Percentiles rank a stretch among this genome's conserved stretches.
Evolutionary conservation across 371 early-diverging fungal genomes (phyloP).

Genomic region (Parasitella parasitica): DNA sequence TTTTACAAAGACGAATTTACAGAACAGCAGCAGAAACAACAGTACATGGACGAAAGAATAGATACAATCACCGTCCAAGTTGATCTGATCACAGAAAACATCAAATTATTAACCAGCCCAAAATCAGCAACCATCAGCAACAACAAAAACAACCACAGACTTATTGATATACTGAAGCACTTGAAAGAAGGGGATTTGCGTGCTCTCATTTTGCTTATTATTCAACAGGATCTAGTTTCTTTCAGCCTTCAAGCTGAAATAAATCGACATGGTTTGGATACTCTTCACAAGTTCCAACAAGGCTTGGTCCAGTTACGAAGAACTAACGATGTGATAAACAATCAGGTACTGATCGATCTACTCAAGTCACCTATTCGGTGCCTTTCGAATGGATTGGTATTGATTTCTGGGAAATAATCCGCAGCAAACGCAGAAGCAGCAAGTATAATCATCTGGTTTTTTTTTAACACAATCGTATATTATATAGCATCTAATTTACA

Average conservation of each 20-base stretch:
- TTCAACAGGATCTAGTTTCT: slow-evolving; percentile 13
- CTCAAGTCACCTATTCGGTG: slow-evolving; percentile 11
- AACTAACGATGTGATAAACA: neutral
- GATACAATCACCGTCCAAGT: slow-evolving; percentile 36
- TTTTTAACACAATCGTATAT: too few species aligned
- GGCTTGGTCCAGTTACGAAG: slow-evolving; percentile 15
- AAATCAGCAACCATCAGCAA: neutral
- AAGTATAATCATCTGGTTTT: neutral
- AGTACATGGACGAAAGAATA: slow-evolving; percentile 82
- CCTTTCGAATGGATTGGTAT: slow-evolving; percentile 16
- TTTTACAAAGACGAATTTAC: slow-evolving; percentile 36
- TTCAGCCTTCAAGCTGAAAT: neutral
- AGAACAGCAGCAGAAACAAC: slow-evolving; percentile 35
- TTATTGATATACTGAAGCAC: slow-evolving; percentile 8
- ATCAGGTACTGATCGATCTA: slow-evolving; percentile 8
- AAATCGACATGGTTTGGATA: neutral
- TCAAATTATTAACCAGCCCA: neutral
- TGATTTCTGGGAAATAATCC: slow-evolving; percentile 11
- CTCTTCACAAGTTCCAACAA: slow-evolving; percentile 10
- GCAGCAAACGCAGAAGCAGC: neutral
- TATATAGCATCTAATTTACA: neutral
- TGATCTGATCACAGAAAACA: slow-evolving; percentile 25
- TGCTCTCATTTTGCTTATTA: slow-evolving; percentile 10
- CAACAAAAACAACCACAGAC: slow-evolving; percentile 4
- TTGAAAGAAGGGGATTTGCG: slow-evolving; percentile 12